phyloP scores from a whole-genome alignment of 106 monocot species.

The Agapanthus africanus region DNA sequence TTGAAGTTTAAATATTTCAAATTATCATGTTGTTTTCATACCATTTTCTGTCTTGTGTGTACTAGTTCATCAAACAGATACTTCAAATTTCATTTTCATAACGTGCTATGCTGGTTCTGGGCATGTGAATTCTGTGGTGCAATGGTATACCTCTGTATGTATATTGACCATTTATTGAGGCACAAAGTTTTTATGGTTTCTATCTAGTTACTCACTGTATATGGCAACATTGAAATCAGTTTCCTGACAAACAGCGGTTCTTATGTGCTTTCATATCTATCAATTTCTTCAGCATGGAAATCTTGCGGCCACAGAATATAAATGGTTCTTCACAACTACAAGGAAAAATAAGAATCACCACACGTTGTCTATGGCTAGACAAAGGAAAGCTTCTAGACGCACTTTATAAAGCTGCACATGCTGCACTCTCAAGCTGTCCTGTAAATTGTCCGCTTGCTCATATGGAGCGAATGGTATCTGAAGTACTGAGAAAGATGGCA shows the following conservation, averaged over 20 bases:
- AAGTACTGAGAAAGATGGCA: constrained; percentile 83
- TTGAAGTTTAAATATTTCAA: too few relatives aligned
- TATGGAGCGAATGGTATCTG: constrained; percentile 91
- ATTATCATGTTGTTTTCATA: background rate
- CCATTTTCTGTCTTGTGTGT: background rate
- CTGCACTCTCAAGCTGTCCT: constrained; percentile 89
- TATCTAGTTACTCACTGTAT: background rate
- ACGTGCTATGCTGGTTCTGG: too few relatives aligned
- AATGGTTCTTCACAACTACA: constrained; percentile 66
- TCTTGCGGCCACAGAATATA: constrained; percentile 48
- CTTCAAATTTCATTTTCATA: too few relatives aligned
- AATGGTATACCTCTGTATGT: background rate
- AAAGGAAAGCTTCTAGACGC: constrained; percentile 92
- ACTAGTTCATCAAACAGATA: background rate
- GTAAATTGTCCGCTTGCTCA: constrained; percentile 77
- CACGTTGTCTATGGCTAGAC: constrained; percentile 94
- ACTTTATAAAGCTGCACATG: constrained; percentile 91
- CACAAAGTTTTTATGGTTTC: background rate
- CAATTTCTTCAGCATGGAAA: constrained; percentile 70
- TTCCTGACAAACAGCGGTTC: background rate
- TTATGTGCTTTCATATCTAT: background rate
- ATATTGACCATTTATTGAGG: background rate
- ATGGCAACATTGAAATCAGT: background rate
- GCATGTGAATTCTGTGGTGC: background rate
- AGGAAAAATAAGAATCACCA: constrained; percentile 84